Evolutionary conservation across 2,329 filamentous ascomycete genomes (phyloP).

Genomic region (Monilinia vaccinii-corymbosi): DNA sequence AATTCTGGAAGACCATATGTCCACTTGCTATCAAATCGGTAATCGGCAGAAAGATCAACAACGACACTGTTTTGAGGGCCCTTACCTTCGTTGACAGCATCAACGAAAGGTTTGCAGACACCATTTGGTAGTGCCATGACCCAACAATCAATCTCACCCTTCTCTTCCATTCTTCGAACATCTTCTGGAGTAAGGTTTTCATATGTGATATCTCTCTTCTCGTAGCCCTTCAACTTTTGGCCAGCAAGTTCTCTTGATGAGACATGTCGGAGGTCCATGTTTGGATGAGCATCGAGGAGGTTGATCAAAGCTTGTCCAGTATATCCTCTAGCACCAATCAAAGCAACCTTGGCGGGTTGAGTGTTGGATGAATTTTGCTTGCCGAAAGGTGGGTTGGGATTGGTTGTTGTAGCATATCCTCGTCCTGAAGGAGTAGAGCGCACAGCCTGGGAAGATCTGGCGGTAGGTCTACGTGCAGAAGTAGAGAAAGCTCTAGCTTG

Average conservation of each 20-base stretch:
- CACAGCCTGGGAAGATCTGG: slow-evolving; percentile 13
- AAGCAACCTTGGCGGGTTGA: slow-evolving; percentile 67
- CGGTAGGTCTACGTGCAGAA: slow-evolving; percentile 35
- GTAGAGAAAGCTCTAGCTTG: slow-evolving; percentile 64
- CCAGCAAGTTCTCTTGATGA: slow-evolving; percentile 89
- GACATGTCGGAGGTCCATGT: slow-evolving; percentile 83
- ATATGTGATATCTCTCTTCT: slow-evolving; percentile 85
- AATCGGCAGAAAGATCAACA: slow-evolving; percentile 92
- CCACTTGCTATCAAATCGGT: slow-evolving; percentile 79
- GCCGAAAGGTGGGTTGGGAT: slow-evolving; percentile 84
- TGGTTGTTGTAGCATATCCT: slow-evolving; percentile 56
- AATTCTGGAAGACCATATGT: slow-evolving; percentile 88
- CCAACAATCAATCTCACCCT: slow-evolving; percentile 87
- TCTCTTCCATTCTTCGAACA: slow-evolving; percentile 72
- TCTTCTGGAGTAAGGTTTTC: slow-evolving; percentile 85
- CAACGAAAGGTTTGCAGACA: slow-evolving; percentile 87
- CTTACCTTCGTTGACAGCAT: slow-evolving; percentile 69
- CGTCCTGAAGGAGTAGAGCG: slow-evolving; percentile 28
- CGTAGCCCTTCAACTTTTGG: slow-evolving; percentile 79
- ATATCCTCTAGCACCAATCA: slow-evolving; percentile 89
- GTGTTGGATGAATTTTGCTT: slow-evolving; percentile 81
- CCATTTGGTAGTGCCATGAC: slow-evolving; percentile 95
- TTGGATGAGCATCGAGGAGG: slow-evolving; percentile 77
- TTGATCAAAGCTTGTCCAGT: slow-evolving; percentile 86
- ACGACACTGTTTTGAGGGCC: slow-evolving; percentile 60